Conservation (phyloP, 345 rosid species). For the Bruguiera parviflora region DNA sequence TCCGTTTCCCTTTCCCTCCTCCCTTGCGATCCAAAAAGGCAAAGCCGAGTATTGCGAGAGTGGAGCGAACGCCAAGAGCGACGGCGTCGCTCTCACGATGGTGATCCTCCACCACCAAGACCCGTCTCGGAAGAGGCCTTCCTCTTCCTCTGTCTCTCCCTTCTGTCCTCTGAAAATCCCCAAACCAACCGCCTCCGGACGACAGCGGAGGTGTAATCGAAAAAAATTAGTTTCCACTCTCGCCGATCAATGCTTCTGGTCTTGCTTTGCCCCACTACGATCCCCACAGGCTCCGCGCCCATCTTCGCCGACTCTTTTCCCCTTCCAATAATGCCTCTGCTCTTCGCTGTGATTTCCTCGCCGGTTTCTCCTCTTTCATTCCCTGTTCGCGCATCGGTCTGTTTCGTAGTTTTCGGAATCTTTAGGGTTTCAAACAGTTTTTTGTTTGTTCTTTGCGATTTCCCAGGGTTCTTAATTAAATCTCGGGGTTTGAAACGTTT, state of each 20-base stretch:
- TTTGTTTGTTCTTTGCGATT: too few relatives aligned
- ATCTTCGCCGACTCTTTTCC: slow-evolving; percentile 49
- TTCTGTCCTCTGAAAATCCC: slow-evolving; percentile 22
- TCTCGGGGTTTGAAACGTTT: too few relatives aligned
- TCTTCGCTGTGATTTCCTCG: too few relatives aligned
- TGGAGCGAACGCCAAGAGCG: too few relatives aligned
- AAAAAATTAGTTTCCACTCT: slow-evolving; percentile 19
- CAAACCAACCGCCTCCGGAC: slow-evolving; percentile 24
- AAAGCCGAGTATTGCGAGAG: too few relatives aligned
- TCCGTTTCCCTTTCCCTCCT: too few relatives aligned
- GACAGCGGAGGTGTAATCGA: too few relatives aligned
- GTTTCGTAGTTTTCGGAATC: neutral
- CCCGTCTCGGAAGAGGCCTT: slow-evolving; percentile 43
- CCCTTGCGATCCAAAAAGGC: too few relatives aligned
- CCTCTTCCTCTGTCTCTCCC: slow-evolving; percentile 40
- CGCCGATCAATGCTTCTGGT: slow-evolving; percentile 35
- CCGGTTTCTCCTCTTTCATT: too few relatives aligned
- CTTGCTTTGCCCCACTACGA: slow-evolving; percentile 26
- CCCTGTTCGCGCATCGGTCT: slow-evolving; percentile 1
- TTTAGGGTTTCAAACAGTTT: too few relatives aligned
- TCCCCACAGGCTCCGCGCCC: slow-evolving; percentile 49
- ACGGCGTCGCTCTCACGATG: slow-evolving; percentile 7
- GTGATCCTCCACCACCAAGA: slow-evolving; percentile 49
- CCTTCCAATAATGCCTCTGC: slow-evolving; percentile 15
- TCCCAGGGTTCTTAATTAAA: too few relatives aligned